Evolutionary conservation across 306 rosid genomes (phyloP), one percentile per base, ranked within the genome.

Genomic region (Lablab purpureus): DNA sequence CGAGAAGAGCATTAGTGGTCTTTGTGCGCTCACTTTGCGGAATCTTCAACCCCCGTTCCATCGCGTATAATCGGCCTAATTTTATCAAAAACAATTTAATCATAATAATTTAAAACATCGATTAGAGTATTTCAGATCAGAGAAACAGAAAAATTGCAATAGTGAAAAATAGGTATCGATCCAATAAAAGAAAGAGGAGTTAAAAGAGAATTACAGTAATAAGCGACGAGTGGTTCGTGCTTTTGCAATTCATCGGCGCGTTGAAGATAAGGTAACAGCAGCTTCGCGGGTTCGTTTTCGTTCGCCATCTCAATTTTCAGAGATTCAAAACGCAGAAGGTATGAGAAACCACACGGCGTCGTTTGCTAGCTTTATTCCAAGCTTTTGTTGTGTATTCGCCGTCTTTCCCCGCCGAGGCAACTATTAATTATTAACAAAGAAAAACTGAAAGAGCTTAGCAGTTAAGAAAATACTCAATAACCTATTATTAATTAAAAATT

Each of bases 181-280:
- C 86, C 12, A 37, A 66, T 36, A 56, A 6, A 10, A 60, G 2
- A 40, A 40, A 40, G 4, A 63, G 55, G 4, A 62, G 41, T 5
- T 54, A 10, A 21, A 15, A 23, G 25, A 30, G 10, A 49, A 10
- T 64, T 87, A 96, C 99, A 96, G 85, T 96, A 96, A 85, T 96
- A 96, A 58, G 99, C 89, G 75, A 93, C 96, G 71, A 93, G 97
- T 63, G 93, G 97, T 67, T 96, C 99, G 82, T 93, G 99, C 83
- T 96, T 96, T 89, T 93, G 99, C 84, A 96, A 77, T 86, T 96
- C 99, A 88, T 96, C 99, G 58, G 99, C 99, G 56, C 99, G 99
- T 86, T 96, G 99, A 77, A 96, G 98, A 87, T 96, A 96, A 12
- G 99, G 99, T 56, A 96, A 67, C 28, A 96, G 90, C n/a, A 87